phyloP scores from a whole-genome alignment of 2,329 filamentous ascomycete genomes.

The Penicillium sp. region DNA sequence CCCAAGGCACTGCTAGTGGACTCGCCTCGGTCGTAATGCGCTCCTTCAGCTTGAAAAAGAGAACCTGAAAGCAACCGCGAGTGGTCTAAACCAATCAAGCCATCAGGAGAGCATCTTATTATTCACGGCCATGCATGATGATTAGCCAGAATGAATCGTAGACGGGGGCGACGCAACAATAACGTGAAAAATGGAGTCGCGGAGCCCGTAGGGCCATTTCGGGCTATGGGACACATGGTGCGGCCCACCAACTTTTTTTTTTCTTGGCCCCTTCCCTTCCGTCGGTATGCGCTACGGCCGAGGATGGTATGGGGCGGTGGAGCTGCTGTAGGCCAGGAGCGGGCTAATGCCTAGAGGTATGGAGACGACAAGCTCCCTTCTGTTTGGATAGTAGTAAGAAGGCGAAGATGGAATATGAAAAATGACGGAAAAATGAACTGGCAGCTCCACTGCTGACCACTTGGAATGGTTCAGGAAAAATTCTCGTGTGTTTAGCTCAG shows the following conservation, averaged over 20 bases:
- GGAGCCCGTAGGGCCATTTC: conserved; percentile 11
- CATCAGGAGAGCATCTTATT: conserved; percentile 13
- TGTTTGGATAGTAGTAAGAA: neutral
- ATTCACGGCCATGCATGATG: conserved; percentile 7
- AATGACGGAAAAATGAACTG: conserved; percentile 10
- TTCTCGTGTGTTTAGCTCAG: conserved; percentile 1
- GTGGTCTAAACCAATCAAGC: conserved; percentile 18
- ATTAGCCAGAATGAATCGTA: conserved; percentile 11
- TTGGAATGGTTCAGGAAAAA: conserved; percentile 10
- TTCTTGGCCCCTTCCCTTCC: conserved; percentile 2
- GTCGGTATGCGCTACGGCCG: conserved; percentile 23
- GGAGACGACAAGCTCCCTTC: neutral
- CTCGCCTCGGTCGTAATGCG: neutral
- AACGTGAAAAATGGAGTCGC: conserved; percentile 9
- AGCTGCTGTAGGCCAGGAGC: conserved; percentile 5
- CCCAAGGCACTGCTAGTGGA: neutral
- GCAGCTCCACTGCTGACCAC: conserved; percentile 15
- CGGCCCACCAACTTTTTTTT: conserved; percentile 13
- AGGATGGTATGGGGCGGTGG: conserved; percentile 22
- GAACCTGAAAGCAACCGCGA: neutral
- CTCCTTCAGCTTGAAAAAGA: neutral
- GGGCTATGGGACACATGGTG: conserved; percentile 27
- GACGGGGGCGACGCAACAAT: neutral
- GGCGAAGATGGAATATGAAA: neutral
- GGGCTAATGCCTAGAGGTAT: neutral